A percentile compares a stretch with the other conserved stretches of the same genome.
Evolutionary conservation across 495 filamentous ascomycete genomes (phyloP).

Genomic region (Xylaria telfairii): DNA sequence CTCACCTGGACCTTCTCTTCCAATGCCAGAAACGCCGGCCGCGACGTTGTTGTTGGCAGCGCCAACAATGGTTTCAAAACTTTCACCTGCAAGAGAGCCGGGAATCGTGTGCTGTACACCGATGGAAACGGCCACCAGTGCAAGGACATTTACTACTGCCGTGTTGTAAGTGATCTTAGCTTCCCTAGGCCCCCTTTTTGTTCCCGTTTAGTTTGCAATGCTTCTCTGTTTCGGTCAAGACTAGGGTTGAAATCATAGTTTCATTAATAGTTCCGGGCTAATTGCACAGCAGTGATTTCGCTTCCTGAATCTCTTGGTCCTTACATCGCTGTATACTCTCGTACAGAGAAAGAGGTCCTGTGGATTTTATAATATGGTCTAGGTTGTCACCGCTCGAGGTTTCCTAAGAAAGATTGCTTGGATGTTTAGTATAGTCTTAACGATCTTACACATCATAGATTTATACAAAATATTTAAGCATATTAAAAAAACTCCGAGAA

Average conservation of each 20-base stretch:
- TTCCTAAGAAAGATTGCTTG: not conserved
- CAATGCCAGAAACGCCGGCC: not conserved
- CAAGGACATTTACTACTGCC: not conserved
- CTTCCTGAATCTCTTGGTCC: not conserved
- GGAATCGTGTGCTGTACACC: not conserved
- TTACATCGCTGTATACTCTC: not conserved
- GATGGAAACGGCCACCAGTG: not conserved
- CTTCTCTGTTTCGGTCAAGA: not conserved
- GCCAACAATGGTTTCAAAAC: conserved; percentile 6
- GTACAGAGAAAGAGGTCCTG: not conserved
- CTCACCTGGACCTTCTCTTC: not conserved
- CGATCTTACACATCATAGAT: not conserved
- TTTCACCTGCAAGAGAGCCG: not conserved
- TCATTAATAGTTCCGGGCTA: not conserved
- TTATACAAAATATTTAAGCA: not conserved
- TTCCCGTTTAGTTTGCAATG: not conserved
- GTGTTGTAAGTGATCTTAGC: not conserved
- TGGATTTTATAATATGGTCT: not conserved
- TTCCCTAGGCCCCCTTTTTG: not conserved
- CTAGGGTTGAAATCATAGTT: not conserved
- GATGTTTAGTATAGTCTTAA: not conserved
- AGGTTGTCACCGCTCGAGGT: not conserved
- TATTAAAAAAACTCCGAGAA: not conserved
- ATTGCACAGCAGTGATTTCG: not conserved
- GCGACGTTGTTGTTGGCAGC: not conserved